Percentiles rank a stretch among this genome's conserved stretches.
Evolutionary conservation across 2,329 filamentous ascomycete species (phyloP).

Genomic region (Aspergillus persii): DNA sequence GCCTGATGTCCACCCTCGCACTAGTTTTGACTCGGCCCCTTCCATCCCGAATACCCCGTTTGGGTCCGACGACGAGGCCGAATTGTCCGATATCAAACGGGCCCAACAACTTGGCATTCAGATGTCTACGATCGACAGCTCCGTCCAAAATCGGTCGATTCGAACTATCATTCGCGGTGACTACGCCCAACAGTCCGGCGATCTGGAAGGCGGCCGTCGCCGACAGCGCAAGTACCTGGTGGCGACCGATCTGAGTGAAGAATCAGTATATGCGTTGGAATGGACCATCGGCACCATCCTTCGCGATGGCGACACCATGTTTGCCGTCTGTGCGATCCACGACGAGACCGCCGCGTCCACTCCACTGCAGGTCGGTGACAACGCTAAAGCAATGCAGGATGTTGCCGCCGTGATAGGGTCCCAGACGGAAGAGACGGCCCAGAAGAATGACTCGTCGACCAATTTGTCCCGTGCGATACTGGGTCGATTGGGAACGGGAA

Average conservation of each 20-base stretch:
- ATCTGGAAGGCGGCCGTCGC: slow-evolving; percentile 74
- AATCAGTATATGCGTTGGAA: slow-evolving; percentile 91
- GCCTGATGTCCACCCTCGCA: slow-evolving; percentile 71
- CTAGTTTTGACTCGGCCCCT: slow-evolving; percentile 68
- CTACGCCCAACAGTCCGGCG: slow-evolving; percentile 67
- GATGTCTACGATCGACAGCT: slow-evolving; percentile 72
- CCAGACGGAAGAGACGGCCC: slow-evolving; percentile 56
- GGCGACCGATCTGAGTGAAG: slow-evolving; percentile 91
- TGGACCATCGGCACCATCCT: slow-evolving; percentile 97
- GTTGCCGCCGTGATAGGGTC: slow-evolving; percentile 66
- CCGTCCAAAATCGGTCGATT: slow-evolving; percentile 76
- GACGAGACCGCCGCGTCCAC: slow-evolving; percentile 62
- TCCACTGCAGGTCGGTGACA: slow-evolving; percentile 62
- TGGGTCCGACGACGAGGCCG: slow-evolving; percentile 82
- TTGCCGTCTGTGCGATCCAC: slow-evolving; percentile 90
- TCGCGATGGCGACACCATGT: slow-evolving; percentile 87
- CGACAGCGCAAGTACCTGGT: slow-evolving; percentile 87
- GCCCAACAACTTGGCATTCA: slow-evolving; percentile 82
- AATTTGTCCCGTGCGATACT: slow-evolving; percentile 32
- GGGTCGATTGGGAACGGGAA: slow-evolving; percentile 36
- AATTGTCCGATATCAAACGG: slow-evolving; percentile 78
- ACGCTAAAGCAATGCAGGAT: slow-evolving; percentile 71
- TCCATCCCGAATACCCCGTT: slow-evolving; percentile 60
- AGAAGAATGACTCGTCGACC: slow-evolving; percentile 35
- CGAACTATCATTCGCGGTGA: slow-evolving; percentile 89